Evolutionary conservation across 768 basidiomycete species (phyloP).

Genomic region (Lepiota brunneoincarnata): DNA sequence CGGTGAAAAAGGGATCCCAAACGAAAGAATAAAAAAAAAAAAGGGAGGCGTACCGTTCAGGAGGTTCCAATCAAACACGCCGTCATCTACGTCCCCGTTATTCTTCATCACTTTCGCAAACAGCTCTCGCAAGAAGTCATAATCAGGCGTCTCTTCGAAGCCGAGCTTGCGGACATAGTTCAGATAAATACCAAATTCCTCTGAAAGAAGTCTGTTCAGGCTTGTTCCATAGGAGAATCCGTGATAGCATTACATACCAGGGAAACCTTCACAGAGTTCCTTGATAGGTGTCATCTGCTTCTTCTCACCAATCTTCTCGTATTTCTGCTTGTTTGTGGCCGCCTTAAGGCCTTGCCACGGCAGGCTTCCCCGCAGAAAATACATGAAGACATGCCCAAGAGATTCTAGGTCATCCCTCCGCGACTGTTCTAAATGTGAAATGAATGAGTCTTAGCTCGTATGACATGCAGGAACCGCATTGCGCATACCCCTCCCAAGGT

Average conservation of each 20-base stretch:
- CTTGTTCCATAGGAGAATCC: constrained; percentile 1
- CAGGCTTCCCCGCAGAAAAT: constrained; percentile 93
- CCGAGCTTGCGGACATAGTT: constrained; percentile 99
- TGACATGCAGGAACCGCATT: constrained; percentile 8
- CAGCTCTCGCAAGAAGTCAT: constrained; percentile 94
- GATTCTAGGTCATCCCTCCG: constrained; percentile 97
- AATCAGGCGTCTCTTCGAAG: constrained; percentile 98
- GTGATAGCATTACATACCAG: constrained; percentile 51
- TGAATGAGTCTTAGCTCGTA: background rate
- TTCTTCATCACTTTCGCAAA: constrained; percentile 94
- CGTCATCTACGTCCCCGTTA: constrained; percentile 88
- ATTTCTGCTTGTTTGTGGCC: constrained; percentile 99
- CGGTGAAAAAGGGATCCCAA: constrained; percentile 4
- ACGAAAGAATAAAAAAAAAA: background rate
- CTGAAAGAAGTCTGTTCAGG: constrained; percentile 38
- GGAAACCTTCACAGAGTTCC: constrained; percentile 94
- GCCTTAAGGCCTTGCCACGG: constrained; percentile 99
- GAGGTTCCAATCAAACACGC: constrained; percentile 94
- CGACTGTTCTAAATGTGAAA: constrained; percentile 66
- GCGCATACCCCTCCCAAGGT: constrained; percentile 85
- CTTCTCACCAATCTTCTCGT: constrained; percentile 99
- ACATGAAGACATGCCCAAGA: constrained; percentile 99
- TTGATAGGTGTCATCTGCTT: constrained; percentile 98
- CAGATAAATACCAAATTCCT: constrained; percentile 97
- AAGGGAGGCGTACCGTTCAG: constrained; percentile 62